Base-by-base conservation (phyloP, 176 grass and related monocot species). In the Triticum turgidum region DNA sequence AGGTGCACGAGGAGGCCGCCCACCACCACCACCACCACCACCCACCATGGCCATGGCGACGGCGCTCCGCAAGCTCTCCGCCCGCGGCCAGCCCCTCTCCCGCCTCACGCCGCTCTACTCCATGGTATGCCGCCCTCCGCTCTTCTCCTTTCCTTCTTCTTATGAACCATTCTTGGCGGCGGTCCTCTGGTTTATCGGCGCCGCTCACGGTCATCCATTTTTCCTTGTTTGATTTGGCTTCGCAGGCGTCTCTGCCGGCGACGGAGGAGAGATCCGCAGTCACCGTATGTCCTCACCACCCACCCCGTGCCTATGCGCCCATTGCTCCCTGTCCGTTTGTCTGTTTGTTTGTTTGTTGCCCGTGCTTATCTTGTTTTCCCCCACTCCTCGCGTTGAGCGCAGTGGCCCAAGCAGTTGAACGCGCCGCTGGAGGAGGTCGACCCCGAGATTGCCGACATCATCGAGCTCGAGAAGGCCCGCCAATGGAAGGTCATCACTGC, bases 361-460 rank as follows among this genome's bases (percentile, higher is more conserved):
- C 4, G 5, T 69, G 54, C 56, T 91, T 38, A 69, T 38, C 12
- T 52, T 51, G n/a, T 63, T 35, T 9, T 33, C 47, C 39, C 39
- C 24, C 25, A 22, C 39, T 77, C 30, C n/a, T 61, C 18, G 52
- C 21, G 69, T 85, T 30, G 29, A 15, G 30, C 61, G 84, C 87
- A 99, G 97, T 99, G 97, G 97, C 69, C 92, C 11, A 96, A 96
- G 89, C 97, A 94, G 86, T 44, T 99, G 72, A 99, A 96, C 75
- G 81, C 92, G 13, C 90, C 97, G 37, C 84, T 99, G 9, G 94
- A 96, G 52, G 92, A 91, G 81, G 92, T 96, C 12, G 97, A 99
- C 76, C 92, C 97, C 10, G 94, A 99, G 87, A 85, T 99, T 34
- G 73, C 77, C 30, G 88, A 99, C 67, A 99, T 99, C 79, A 99